These are phyloP conservation scores for Glycyrrhiza uralensis DNA, from an alignment of 306 rosid species.

Conservation along the genomic window DNA sequence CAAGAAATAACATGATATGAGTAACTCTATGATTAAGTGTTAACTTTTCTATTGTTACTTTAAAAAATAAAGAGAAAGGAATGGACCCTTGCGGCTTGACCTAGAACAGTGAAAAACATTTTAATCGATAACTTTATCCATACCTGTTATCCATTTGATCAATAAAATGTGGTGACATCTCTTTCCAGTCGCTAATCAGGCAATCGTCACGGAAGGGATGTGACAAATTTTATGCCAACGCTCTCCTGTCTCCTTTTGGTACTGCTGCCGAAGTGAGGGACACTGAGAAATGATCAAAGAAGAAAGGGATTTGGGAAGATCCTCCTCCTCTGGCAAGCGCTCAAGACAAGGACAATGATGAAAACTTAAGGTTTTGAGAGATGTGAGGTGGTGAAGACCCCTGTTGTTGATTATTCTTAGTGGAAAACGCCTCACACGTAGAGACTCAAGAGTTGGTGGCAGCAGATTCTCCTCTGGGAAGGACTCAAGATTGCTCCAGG, in stretches of 20 bases:
- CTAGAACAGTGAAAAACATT: too few species aligned
- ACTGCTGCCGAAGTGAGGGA: background rate
- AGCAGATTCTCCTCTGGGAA: slow-evolving; percentile 15
- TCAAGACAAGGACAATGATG: fast-evolving
- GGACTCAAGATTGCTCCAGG: too few species aligned
- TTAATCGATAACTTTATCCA: too few species aligned
- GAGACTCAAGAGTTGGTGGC: background rate
- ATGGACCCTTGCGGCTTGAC: too few species aligned
- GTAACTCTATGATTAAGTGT: too few species aligned
- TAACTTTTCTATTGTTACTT: too few species aligned
- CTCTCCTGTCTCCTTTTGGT: background rate
- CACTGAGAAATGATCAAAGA: fast-evolving
- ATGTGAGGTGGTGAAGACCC: slow-evolving; percentile 28
- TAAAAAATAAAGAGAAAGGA: too few species aligned
- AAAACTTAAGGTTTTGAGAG: background rate
- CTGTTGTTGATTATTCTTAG: slow-evolving; percentile 4
- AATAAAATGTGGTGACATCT: background rate
- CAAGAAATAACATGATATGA: too few species aligned
- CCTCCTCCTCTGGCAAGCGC: slow-evolving; percentile 14
- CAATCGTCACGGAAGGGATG: background rate
- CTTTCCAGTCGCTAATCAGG: background rate
- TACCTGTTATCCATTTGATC: too few species aligned
- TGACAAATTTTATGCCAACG: slow-evolving; percentile 17
- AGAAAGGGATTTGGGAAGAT: slow-evolving; percentile 13
- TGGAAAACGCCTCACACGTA: fast-evolving